These are phyloP conservation scores for Triangularia verruculosa DNA, from an alignment of 2,329 filamentous ascomycete species.

Conservation along the genomic window DNA sequence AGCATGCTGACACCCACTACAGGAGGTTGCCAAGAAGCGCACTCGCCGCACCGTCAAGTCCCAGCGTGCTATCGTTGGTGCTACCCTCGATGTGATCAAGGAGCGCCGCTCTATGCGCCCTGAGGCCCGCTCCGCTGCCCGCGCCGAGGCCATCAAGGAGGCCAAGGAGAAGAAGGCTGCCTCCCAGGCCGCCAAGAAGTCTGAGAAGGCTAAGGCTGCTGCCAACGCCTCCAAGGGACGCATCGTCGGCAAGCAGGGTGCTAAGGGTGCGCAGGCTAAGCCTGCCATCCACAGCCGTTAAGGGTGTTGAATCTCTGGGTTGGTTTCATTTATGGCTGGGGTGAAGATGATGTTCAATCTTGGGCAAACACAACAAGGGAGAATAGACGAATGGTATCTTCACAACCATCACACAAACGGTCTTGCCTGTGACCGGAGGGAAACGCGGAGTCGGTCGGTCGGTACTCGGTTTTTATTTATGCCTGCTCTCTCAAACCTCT, in stretches of 20 bases:
- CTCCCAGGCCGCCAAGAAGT: conserved; percentile 90
- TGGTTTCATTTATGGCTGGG: conserved; percentile 19
- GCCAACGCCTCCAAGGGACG: conserved; percentile 71
- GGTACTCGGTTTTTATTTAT: conserved; percentile 28
- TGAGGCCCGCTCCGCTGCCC: conserved; percentile 90
- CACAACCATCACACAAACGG: conserved; percentile 14
- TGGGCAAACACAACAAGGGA: conserved; percentile 20
- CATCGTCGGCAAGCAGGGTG: conserved; percentile 94
- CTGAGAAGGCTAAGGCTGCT: conserved; percentile 95
- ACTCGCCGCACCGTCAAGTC: conserved; percentile 96
- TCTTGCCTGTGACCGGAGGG: conserved; percentile 27
- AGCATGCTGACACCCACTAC: conserved; percentile 44
- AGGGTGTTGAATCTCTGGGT: conserved; percentile 33
- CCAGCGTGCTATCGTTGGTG: conserved; percentile 98
- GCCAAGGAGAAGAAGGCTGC: conserved; percentile 98
- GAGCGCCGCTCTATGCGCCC: conserved; percentile 93
- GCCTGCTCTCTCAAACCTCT: conserved; percentile 25
- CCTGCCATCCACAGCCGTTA: conserved; percentile 83
- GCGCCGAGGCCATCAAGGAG: conserved; percentile 87
- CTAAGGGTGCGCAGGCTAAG: conserved; percentile 87
- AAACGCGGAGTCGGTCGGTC: conserved; percentile 31
- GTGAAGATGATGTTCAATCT: conserved; percentile 21
- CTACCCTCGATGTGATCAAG: conserved; percentile 99
- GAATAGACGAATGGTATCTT: conserved; percentile 26
- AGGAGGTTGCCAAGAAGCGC: conserved; percentile 99